These are phyloP conservation scores for Chrysanthemum lavandulifolium DNA, from an alignment of 129 eudicot species.

Conservation along the genomic window DNA sequence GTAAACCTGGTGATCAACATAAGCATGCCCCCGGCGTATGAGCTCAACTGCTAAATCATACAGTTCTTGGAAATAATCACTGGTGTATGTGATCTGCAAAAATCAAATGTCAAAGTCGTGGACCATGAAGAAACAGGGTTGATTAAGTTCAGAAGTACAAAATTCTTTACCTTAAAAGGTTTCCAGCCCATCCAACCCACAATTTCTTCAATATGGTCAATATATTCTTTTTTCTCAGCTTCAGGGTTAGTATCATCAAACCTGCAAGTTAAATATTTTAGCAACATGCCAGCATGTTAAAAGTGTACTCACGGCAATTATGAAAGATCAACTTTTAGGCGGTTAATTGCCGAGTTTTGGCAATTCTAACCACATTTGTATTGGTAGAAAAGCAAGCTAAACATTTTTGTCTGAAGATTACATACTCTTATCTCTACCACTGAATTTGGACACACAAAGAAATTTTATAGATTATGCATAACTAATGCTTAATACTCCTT, in stretches of 20 bases:
- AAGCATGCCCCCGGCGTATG: conserved; percentile 82
- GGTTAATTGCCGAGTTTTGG: neutral
- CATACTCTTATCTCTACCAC: neutral
- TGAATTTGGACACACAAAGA: neutral
- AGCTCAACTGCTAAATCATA: conserved; percentile 89
- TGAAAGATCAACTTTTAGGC: neutral
- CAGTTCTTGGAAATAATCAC: conserved; percentile 93
- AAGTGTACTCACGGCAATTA: neutral
- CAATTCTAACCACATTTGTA: neutral
- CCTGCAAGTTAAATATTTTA: conserved; percentile 35
- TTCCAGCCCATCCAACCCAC: conserved; percentile 99
- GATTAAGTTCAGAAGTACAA: neutral
- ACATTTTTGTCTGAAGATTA: neutral
- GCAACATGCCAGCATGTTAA: neutral
- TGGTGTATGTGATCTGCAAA: conserved; percentile 86
- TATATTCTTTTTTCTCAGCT: conserved; percentile 97
- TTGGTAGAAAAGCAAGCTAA: neutral
- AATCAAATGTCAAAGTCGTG: conserved; percentile 3
- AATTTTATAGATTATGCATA: neutral
- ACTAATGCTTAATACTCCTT: neutral
- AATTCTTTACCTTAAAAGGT: conserved; percentile 74
- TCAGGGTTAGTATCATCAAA: conserved; percentile 98
- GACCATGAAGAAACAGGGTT: neutral
- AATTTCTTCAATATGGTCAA: conserved; percentile 93
- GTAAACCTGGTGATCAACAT: conserved; percentile 96